Base-by-base conservation (phyloP, 176 grass and related monocot species). In the Pontederia paniculata region DNA sequence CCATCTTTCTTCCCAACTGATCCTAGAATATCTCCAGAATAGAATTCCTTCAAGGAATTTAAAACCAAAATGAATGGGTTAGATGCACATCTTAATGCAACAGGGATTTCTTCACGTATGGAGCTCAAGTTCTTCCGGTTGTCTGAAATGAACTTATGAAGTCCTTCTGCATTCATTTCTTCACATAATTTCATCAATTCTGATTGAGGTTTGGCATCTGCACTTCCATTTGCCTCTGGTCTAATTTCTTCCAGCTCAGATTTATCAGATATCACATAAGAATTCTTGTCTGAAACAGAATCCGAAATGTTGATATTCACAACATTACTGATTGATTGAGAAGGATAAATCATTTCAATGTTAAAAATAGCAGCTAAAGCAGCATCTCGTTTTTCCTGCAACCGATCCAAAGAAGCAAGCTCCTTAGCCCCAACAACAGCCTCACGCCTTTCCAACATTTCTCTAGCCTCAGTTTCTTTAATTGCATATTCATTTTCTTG, bases 131-230 rank as follows among this genome's bases (percentile, higher is more conserved):
- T 89, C 70, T 95, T 95, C 14, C 84, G 76, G 50, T 95, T 95
- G 57, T 89, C 76, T 8, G 89, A 95, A 70, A 95, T 88, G 62
- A 79, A 95, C 70, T 89, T 88, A 37, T 89, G 84, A 59, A 95
- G 74, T 57, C 81, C 89, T 62, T 89, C 80, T 7, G 77, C 81
- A 62, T 95, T 75, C 89, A 95, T 95, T 70, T 80, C 62, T 71
- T 74, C 71, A 41, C 89, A 95, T 45, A 95, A 81, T 15, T 28
- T 60, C 12, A 74, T 71, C 44, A 95, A 68, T 43, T 85, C 84
- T 58, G 78, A 82, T 52, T 64, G 52, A 65, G 78, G 78, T 59
- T 80, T 88, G 22, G 49, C 42, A 25, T 49, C 17, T 63, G 57
- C 59, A 62, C 59, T 69, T 17, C 21, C 68, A 72, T 66, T 56